Evolutionary conservation across 768 basidiomycete genomes (phyloP), one percentile per base, ranked within the genome.

Genomic region (Suillus occidentalis): DNA sequence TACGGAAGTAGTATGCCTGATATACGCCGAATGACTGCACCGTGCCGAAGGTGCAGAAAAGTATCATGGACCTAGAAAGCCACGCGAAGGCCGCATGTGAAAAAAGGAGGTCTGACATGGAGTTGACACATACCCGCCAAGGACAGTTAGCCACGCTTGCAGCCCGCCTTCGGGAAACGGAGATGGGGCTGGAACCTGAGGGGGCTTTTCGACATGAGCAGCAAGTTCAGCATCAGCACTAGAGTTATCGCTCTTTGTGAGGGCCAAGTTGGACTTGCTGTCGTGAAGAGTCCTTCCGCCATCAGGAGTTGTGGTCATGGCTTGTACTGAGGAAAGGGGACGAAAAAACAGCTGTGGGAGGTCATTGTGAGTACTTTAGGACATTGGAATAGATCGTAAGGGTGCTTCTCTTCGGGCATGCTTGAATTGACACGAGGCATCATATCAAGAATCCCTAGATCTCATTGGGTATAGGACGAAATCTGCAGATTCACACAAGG

Each of bases 1-100:
- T 45, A 83, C 82, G 31, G 80, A 81, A 81, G 63, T 85, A 85
- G 63, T 81, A 84, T 67, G 84, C 84, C 69, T 84, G 81, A 69
- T 82, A 85, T 22, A 84, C 82, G n/a, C 72, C 72, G 66, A 82
- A 83, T 9, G 82, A 81, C 63, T 83, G 82, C 12, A 83, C 80
- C 6, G 79, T 77, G 8, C 84, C 83, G 66, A 85, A 83, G 0
- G 82, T 83, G 67, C 81, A 82, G 60, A 84, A 85, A 5, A 79
- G 72, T 13, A 81, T 74, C 72, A 84, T 76, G 9, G 72, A 73
- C 36, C 83, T 83, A 56, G 43, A 10, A 12, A 50, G 49, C 52
- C 55, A 60, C 60, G 31, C 36, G 62, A 43, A 60, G 22, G 18
- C 16, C 28, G 9, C 28, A 34, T 55, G 53, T 34, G 53, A 55